A percentile compares a stretch with the other conserved stretches of the same genome.
phyloP scores from a whole-genome alignment of 1,139 yeast species.

The Maudiozyma humilis region DNA sequence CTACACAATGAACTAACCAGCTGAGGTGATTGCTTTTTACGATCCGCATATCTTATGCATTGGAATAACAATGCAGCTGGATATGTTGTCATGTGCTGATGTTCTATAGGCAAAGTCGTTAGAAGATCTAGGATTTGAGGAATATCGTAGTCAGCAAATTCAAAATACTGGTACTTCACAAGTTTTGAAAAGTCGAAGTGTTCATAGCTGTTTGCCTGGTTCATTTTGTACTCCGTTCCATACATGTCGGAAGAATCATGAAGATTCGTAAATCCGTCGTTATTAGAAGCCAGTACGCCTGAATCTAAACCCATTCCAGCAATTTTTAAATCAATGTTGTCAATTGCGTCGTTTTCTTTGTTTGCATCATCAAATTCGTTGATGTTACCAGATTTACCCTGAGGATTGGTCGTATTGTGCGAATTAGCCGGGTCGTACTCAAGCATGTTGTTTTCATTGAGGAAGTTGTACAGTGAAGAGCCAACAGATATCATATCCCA shows the following conservation, averaged over 20 bases:
- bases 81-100: constrained; percentile 47
- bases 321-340: constrained; percentile 46
- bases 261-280: constrained; percentile 14
- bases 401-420: constrained; percentile 6
- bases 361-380: constrained; percentile 20
- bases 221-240: constrained; percentile 3
- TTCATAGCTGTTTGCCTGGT: constrained; percentile 3
- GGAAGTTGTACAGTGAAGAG: constrained; percentile 33
- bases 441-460: constrained; percentile 34
- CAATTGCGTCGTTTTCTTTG: constrained; percentile 24
- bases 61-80: constrained; percentile 68
- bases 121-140: constrained; percentile 51
- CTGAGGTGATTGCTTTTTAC: constrained; percentile 40
- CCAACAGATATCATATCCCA: constrained; percentile 35
- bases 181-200: constrained; percentile 30
- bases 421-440: constrained; percentile 13
- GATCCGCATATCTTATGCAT: constrained; percentile 55
- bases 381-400: constrained; percentile 7
- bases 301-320: constrained; percentile 32
- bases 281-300: constrained; percentile 18
- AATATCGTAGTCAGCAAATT: constrained; percentile 60
- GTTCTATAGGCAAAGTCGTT: constrained; percentile 38
- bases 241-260: constrained; percentile 10
- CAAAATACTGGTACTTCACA: constrained; percentile 36
- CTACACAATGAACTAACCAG: constrained; percentile 53